Evolutionary conservation across 176 grass and related monocot species (phyloP).

Genomic region (Thinopyrum elongatum): DNA sequence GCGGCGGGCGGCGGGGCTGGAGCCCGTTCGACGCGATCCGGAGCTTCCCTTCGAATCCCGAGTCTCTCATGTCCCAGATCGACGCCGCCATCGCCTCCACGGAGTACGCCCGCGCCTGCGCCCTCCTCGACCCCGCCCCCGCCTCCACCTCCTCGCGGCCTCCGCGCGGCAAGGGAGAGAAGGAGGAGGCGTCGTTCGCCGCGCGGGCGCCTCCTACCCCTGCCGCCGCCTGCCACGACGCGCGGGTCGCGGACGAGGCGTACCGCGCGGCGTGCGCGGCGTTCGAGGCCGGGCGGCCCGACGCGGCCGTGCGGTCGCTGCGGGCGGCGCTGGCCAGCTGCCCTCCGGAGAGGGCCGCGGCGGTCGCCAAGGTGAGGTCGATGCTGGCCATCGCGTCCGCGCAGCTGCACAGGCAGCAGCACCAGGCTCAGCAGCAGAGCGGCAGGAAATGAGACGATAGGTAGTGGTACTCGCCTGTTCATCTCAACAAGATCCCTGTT

Average conservation of each 20-base stretch:
- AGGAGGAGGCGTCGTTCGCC: not conserved
- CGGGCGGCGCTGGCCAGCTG: conserved; percentile 71
- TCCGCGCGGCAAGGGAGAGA: not conserved
- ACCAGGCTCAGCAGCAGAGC: conserved; percentile 38
- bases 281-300: conserved; percentile 54
- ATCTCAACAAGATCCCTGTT: not conserved
- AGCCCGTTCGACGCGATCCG: conserved; percentile 90
- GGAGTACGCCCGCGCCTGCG: conserved; percentile 73
- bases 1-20: conserved; percentile 42
- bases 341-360: conserved; percentile 74
- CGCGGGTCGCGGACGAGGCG: conserved; percentile 72
- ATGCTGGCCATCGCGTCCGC: conserved; percentile 83
- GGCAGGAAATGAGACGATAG: conserved; percentile 40
- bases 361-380: conserved; percentile 72
- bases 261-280: conserved; percentile 80
- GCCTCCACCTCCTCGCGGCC: conserved; percentile 21
- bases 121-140: conserved; percentile 35
- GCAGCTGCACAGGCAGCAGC: conserved; percentile 75
- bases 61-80: conserved; percentile 90
- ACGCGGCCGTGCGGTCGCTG: conserved; percentile 71
- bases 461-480: not conserved
- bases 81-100: conserved; percentile 82
- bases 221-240: conserved; percentile 43
- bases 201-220: not conserved
- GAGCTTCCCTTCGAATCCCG: conserved; percentile 68